Base-by-base conservation (phyloP, 306 rosid genomes). In the Comarum palustre region DNA sequence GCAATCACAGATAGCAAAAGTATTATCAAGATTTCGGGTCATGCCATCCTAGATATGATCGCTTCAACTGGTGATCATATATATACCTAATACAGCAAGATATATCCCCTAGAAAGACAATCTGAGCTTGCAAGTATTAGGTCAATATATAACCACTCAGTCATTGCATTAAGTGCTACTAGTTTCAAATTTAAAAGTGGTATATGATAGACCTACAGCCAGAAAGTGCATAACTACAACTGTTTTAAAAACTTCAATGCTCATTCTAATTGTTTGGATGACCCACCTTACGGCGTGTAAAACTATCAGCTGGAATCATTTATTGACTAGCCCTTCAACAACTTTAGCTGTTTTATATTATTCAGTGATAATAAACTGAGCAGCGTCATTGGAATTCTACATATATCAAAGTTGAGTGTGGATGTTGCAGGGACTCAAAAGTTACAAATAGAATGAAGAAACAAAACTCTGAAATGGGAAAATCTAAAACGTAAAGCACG, bases 321-420 rank as follows among this genome's bases (percentile, higher is more conserved):
- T 8, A 0, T 58, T 29, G 2, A 58, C 31, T 15, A 69, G 42
- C 20, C 8, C 16, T 11, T 14, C 41, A n/a, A 62, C 27, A 36
- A 19, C 8, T 20, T 60, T 36, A 60, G 8, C 43, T 73, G 27
- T 20, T n/a, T 47, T 20, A 45, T n/a, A n/a, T n/a, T n/a, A n/a
- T n/a, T n/a, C n/a, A n/a, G n/a, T n/a, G n/a, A n/a, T n/a, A n/a
- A n/a, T n/a, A n/a, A 89, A 81, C 87, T 89, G 55, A 94, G 97
- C 87, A 58, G 84, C 60, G 81, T 89, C 99, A 89, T 91, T 78
- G 99, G 95, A 79, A 88, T 83, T 82, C 99, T 90, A 84, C 89
- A 91, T 88, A 74, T 94, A 80, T 94, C 96, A 60, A 95, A 96
- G 74, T 85, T 36, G 88, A 82, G 91, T 79, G 84, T 85, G 82